Base-by-base conservation (phyloP, 352 stramenopile species). In the Phytophthora fragariae region DNA sequence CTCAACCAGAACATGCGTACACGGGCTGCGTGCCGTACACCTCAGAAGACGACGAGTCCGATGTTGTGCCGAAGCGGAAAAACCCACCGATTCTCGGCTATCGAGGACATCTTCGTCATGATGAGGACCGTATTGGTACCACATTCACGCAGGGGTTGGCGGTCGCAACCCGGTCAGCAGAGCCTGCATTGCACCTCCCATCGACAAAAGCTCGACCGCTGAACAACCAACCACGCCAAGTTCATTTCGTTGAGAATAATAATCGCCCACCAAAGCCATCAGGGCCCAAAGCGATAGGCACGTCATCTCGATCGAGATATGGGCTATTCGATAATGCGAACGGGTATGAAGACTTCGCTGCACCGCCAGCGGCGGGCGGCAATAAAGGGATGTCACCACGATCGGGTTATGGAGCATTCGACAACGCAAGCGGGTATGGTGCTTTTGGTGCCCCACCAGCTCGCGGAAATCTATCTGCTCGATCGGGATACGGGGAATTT, bases 1-100 rank as follows among this genome's bases (percentile, higher is more conserved):
- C 86, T 29, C 84, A 81, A 66, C 83, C 86, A 1, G 86, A 94
- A 62, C 80, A 94, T 33, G 79, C 82, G 17, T 94, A 94, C 69
- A 94, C 86, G 0, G 85, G 86, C 49, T 90, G 71, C 14, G 73
- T 81, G 19, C 73, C 52, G 47, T 78, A 68, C 21, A 74, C 53
- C 19, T 53, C 68, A 12, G 60, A 46, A 39, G 57, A 63, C 21
- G 57, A 75, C 27, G 65, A 75, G 5, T 64, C 33, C 27, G 61
- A 80, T 0, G 19, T 52, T 12, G 70, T 74, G 3, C 68, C 59
- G 1, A 79, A 78, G 57, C 68, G 72, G 37, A 66, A 60, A 33
- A 79, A 84, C 61, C 65, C 76, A 1, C 81, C 81, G 50, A 90
- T 90, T 59, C 75, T 92, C 5, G 85, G 85, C n/a, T 92, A 89